Conservation (phyloP, 1,284 basidiomycete genomes). For the Moniliophthora roreri region DNA sequence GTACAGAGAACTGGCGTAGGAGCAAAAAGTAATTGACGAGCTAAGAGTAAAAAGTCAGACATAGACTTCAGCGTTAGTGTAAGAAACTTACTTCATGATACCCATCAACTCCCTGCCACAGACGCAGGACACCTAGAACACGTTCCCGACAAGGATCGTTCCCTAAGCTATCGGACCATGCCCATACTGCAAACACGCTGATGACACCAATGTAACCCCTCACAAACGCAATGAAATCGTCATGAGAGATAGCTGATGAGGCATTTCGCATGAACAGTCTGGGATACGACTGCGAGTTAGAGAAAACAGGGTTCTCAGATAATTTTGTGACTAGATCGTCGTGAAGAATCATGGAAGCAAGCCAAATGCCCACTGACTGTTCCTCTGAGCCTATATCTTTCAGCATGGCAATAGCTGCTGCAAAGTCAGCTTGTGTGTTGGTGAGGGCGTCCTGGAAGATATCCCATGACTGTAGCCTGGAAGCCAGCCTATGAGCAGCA, state of each 20-base stretch:
- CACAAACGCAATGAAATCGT: constrained; percentile 62
- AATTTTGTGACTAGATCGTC: constrained; percentile 48
- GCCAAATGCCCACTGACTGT: constrained; percentile 66
- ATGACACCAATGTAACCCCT: constrained; percentile 67
- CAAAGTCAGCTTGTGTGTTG: constrained; percentile 52
- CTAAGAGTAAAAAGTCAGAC: constrained; percentile 33
- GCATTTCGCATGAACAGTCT: constrained; percentile 32
- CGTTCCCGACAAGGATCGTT: constrained; percentile 62
- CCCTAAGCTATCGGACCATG: constrained; percentile 77
- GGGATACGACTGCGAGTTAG: constrained; percentile 32
- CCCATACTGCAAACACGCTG: constrained; percentile 69
- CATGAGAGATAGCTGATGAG: constrained; percentile 38
- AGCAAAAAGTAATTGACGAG: constrained; percentile 67
- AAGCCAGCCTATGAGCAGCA: constrained; percentile 43
- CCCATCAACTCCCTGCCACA: constrained; percentile 70
- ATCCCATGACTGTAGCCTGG: constrained; percentile 59
- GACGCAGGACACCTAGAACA: constrained; percentile 55
- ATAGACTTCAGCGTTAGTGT: constrained; percentile 6
- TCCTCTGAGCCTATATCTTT: constrained; percentile 63
- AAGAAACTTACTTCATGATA: constrained; percentile 55
- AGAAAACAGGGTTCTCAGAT: constrained; percentile 39
- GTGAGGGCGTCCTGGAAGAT: constrained; percentile 58
- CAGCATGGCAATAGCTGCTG: constrained; percentile 44
- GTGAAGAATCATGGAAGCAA: constrained; percentile 63
- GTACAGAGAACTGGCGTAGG: constrained; percentile 60